Percentiles rank a stretch among this genome's conserved stretches.
Conservation (phyloP, 768 basidiomycete genomes). For the Calocera cornea region DNA sequence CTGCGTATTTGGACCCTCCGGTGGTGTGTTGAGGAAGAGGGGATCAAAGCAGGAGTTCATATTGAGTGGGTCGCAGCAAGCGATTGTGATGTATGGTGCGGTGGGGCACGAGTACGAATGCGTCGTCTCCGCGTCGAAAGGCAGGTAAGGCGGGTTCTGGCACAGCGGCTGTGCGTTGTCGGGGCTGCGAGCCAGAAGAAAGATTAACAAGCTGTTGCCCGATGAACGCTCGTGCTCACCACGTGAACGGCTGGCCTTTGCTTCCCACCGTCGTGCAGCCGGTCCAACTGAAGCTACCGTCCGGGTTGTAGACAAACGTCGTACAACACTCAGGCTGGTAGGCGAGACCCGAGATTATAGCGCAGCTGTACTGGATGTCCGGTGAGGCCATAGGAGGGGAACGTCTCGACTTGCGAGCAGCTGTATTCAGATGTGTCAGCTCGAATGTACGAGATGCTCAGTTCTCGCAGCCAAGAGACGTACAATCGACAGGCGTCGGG, state of each 20-base stretch:
- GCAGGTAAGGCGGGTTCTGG: neutral
- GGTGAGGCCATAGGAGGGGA: neutral
- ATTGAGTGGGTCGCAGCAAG: neutral
- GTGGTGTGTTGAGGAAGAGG: neutral
- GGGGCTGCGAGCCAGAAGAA: neutral
- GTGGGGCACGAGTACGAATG: neutral
- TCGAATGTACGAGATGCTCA: neutral
- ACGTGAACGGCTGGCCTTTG: neutral
- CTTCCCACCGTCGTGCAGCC: neutral
- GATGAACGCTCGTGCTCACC: neutral
- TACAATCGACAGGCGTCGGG: neutral
- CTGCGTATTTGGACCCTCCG: neutral
- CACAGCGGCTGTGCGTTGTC: neutral
- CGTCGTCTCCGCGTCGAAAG: neutral
- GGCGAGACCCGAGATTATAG: no score
- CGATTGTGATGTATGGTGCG: neutral
- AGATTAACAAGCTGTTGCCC: neutral
- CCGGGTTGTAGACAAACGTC: neutral
- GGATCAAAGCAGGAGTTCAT: neutral
- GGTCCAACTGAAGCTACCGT: neutral
- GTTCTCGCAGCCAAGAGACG: neutral
- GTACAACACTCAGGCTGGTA: neutral
- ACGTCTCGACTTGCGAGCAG: neutral
- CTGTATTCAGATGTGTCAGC: neutral
- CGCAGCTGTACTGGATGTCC: neutral